Base-by-base conservation (phyloP, 2,329 filamentous ascomycete genomes). In the Fulvia fulva region DNA sequence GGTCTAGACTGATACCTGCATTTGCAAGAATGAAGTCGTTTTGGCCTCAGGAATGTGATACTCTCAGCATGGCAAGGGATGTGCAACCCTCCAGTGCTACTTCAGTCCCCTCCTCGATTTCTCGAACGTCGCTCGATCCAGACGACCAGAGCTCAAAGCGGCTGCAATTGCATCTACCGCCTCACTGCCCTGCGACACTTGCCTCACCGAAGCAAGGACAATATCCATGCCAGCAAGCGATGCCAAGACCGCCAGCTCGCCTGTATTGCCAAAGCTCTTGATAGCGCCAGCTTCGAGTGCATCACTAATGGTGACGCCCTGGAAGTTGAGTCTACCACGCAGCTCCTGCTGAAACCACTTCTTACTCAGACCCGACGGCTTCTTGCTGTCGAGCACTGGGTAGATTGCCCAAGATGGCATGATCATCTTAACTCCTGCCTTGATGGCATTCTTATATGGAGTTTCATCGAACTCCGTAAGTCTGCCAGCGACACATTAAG, bases 371-470 rank as follows among this genome's bases (percentile, higher is more conserved):
- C 62, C 62, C 1, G 62, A 55, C 0, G 60, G 60, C 1, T 56
- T 41, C 3, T 47, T 46, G 16, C 21, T 37, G 14, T 63, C 57
- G 1, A 64, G 28, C 7, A 56, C 60, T 9, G 62, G 62, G 46
- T 64, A 63, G 3, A 64, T 51, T 1, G 62, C 62, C 62, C 62
- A 64, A 2, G 49, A 57, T 3, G 60, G 45, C 62, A 63, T 63
- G 22, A 64, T 34, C 57, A 63, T 64, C 21, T 56, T 57, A 2
- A 64, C 41, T 0, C 54, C 51, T 1, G 28, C 37, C 1, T 37
- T 25, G 28, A 64, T 59, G 2, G 62, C 62, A 16, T 49, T 50
- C 12, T 41, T 43, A 30, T 60, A 63, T 5, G 60, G 62, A n/a
- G 46, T 28, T 56, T 59, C 55, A 34, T 63, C 62, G 12, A 56